phyloP scores from a whole-genome alignment of 345 rosid genomes.

The Fremontodendron californicum region DNA sequence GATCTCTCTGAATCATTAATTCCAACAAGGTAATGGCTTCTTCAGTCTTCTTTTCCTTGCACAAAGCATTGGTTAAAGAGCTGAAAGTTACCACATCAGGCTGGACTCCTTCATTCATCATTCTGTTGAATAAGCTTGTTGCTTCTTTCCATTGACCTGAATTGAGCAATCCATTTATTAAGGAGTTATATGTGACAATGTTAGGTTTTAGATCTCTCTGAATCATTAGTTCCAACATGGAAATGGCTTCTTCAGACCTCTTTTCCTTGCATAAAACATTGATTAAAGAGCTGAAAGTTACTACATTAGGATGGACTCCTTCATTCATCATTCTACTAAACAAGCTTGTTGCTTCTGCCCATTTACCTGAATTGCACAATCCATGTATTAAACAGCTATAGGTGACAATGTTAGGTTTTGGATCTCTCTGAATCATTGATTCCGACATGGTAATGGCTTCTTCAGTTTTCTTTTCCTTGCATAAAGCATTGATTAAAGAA shows the following conservation, averaged over 20 bases:
- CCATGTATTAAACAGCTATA: neutral
- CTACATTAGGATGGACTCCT: neutral
- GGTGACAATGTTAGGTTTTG: neutral
- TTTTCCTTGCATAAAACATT: neutral
- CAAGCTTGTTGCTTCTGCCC: neutral
- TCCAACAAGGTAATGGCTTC: neutral
- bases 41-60: neutral
- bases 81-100: neutral
- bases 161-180: slow-evolving; percentile 21
- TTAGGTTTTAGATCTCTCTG: neutral
- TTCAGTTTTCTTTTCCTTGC: neutral
- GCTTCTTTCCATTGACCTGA: neutral
- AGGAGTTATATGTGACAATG: neutral
- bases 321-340: neutral
- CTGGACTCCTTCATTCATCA: neutral
- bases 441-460: neutral
- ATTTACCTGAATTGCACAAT: neutral
- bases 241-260: neutral
- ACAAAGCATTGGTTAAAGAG: neutral
- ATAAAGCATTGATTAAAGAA: neutral
- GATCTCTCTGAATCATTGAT: neutral
- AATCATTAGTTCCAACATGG: neutral
- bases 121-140: neutral
- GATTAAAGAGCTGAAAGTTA: neutral
- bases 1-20: neutral